Evolutionary conservation across 1,284 basidiomycete species (phyloP).

Genomic region (Fomitopsis betulina): DNA sequence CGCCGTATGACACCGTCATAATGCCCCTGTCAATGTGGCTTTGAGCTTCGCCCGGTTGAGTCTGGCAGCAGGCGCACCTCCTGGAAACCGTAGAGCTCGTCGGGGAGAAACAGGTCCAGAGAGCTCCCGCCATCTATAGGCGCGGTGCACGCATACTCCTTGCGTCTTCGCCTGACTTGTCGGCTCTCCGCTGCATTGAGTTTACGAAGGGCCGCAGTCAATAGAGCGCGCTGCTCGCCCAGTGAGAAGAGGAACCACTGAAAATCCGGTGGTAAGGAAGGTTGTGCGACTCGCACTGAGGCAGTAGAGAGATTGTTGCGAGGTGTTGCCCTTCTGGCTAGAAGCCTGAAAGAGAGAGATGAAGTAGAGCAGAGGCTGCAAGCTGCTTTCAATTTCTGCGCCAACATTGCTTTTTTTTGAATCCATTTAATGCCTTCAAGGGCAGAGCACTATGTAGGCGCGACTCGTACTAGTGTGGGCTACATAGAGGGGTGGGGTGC

Average conservation of each 20-base stretch:
- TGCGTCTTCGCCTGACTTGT: constrained; percentile 39
- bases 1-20: constrained; percentile 82
- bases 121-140: constrained; percentile 9
- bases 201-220: constrained; percentile 57
- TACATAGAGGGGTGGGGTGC: no score
- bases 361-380: not conserved
- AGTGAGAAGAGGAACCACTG: constrained; percentile 47
- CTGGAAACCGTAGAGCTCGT: constrained; percentile 71
- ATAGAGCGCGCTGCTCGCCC: constrained; percentile 54
- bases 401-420: not conserved
- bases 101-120: constrained; percentile 54
- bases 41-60: not conserved
- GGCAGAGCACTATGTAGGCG: no score
- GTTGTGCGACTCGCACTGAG: not conserved
- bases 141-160: constrained; percentile 16
- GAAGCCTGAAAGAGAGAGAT: not conserved
- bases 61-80: constrained; percentile 45
- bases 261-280: constrained; percentile 32
- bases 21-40: constrained; percentile 51
- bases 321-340: no score
- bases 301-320: not conserved
- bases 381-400: not conserved
- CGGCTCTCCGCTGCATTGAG: constrained; percentile 56
- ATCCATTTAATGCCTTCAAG: no score
- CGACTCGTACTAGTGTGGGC: no score